Evolutionary conservation across 164 flowering plant species (phyloP), one percentile per base, ranked within the genome.

Genomic region (Litsea cubeba): DNA sequence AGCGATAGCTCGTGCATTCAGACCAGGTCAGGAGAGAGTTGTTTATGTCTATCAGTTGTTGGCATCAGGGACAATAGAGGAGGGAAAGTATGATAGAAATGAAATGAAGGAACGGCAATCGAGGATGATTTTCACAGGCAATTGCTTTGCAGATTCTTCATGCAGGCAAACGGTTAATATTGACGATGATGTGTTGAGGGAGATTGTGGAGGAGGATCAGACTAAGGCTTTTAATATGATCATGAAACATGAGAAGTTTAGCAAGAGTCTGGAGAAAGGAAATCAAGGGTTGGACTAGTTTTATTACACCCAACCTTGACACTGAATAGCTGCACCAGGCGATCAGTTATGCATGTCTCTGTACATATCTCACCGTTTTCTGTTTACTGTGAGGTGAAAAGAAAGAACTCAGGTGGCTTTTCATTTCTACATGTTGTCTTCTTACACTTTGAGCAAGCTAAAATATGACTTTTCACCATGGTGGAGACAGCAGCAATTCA

Each of bases 71-170:
- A 90, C 97, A 1, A 69, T 92, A 57, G 98, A 96, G 67, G 97
- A 92, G 73, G 92, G 88, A 50, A 94, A 96, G 79, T 83, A 91
- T 75, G 77, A 84, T 2, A 83, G 88, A 76, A 94, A 97, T 1
- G 86, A 88, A 17, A 88, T 92, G 93, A 96, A 94, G 73, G 97
- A 92, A 76, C 87, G 91, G 93, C 92, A 92, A 3, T 91, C 99
- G 1, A 80, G 88, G 72, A 90, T 96, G 98, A 89, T 96, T 25
- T 94, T 91, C 71, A 85, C 86, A 18, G 97, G 89, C 77, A 90
- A 76, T 14, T 84, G 80, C 63, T 88, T 83, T n/a, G 92, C 89
- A 79, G 94, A 90, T 71, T 90, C 93, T n/a, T 84, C 95, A 20
- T 73, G 79, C 18, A 87, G 86, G 88, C 88, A 92, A 75, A 87